A percentile compares a stretch with the other conserved stretches of the same genome.
phyloP scores from a whole-genome alignment of 108 stramenopile genomes.

The Cylindrotheca fusiformis region DNA sequence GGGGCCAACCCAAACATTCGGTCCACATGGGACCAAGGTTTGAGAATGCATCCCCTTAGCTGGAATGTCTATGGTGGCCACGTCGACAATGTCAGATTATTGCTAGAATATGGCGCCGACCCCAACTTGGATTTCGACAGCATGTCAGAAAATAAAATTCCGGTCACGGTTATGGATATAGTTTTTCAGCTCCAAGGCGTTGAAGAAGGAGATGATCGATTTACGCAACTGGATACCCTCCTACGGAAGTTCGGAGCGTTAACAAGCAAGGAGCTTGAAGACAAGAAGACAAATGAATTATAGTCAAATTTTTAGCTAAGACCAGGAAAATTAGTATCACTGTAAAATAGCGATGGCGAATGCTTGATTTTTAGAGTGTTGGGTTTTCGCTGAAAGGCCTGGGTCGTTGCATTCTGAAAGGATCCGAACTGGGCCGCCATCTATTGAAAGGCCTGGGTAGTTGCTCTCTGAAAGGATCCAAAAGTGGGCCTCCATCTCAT shows the following conservation, averaged over 20 bases:
- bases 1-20: slow-evolving; percentile 81
- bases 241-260: slow-evolving; percentile 48
- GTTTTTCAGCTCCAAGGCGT: slow-evolving; percentile 47
- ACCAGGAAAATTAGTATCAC: no score
- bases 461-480: slow-evolving; percentile 33
- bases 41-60: slow-evolving; percentile 82
- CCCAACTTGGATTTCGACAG: slow-evolving; percentile 80
- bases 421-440: no score
- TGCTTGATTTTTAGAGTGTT: no score
- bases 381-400: no score
- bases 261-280: slow-evolving; percentile 19
- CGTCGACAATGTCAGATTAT: slow-evolving; percentile 53
- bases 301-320: no score
- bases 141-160: slow-evolving; percentile 7
- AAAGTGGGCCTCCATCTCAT: slow-evolving; percentile 24
- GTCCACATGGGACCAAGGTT: slow-evolving; percentile 59
- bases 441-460: slow-evolving; percentile 19
- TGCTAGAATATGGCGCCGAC: slow-evolving; percentile 71
- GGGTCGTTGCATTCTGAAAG: no score
- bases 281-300: no score
- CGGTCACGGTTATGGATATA: slow-evolving; percentile 68
- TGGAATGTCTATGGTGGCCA: slow-evolving; percentile 82
- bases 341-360: no score
- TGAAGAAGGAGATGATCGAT: slow-evolving; percentile 43
- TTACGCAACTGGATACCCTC: slow-evolving; percentile 47